Base-by-base conservation (phyloP, 257 asterid genomes). In the Perilla frutescens region DNA sequence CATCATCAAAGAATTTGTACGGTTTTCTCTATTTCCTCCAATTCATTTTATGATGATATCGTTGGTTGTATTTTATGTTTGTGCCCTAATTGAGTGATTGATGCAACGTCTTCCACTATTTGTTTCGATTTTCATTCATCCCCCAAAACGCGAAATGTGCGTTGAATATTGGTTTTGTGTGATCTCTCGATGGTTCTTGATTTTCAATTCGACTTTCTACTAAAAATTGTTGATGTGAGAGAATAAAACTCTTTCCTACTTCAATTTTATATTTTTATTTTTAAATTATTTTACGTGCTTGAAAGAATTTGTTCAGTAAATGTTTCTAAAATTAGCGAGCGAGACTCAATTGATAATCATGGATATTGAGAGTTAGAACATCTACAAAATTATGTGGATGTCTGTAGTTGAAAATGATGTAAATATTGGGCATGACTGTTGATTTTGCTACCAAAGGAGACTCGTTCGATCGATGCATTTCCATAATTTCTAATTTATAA, bases 1-100 rank as follows among this genome's bases (percentile, higher is more conserved):
- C 79, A 88, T 93, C 82, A 83, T 93, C 85, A 88, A 81, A 36
- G 98, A 93, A 69, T 93, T 93, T 60, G 97, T 93, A 75, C 81
- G 95, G 72, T 58, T 11, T 48, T 6, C 45, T 20, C 5, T 0
- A 3, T 11, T 32, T 1, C 44, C 62, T 12, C 66, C 8, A 5
- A 5, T 66, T 29, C 8, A 14, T 48, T 51, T 2, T 49, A 4
- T 29, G 73, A 54, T 64, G 40, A 54, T 68, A 44, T 40, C 60
- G 7, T 9, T 5, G 8, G 1, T 7, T 39, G 8, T 39, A 2
- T 3, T 14, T 29, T 5, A 8, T 1, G 68, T 76, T 31, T 69
- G 39, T 75, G 77, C 72, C 79, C 67, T 79, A 67, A 63, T 68
- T 72, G 54, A 11, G 32, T 63, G 32, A 41, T 44, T 6, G 48